Evolutionary conservation across 495 filamentous ascomycete genomes (phyloP).

Genomic region (Talaromyces stipitatus): DNA sequence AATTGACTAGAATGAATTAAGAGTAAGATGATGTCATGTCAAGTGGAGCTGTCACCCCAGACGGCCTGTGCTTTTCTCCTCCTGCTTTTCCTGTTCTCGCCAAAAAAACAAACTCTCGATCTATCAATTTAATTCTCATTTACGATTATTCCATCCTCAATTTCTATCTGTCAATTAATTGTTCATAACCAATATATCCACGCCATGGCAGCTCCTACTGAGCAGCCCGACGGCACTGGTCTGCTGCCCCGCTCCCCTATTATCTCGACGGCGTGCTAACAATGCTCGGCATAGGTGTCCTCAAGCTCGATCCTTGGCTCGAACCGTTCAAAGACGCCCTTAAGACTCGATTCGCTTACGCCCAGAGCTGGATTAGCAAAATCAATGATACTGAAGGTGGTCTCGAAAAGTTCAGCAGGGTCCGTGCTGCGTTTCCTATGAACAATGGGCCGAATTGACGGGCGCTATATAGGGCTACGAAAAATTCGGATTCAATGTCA

Average conservation of each 20-base stretch:
- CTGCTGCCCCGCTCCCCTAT: background rate
- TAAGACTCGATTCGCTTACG: constrained; percentile 66
- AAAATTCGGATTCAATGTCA: constrained; percentile 72
- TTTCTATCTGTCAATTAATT: background rate
- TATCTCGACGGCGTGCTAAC: background rate
- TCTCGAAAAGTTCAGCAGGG: constrained; percentile 84
- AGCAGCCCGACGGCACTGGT: constrained; percentile 10
- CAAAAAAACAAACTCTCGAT: background rate
- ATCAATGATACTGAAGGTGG: constrained; percentile 82
- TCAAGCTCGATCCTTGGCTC: constrained; percentile 85
- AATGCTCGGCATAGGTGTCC: constrained; percentile 65
- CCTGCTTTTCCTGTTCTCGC: background rate
- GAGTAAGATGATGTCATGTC: background rate
- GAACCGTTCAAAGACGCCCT: constrained; percentile 74
- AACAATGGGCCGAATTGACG: background rate
- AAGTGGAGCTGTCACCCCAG: background rate
- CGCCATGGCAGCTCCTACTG: constrained; percentile 3
- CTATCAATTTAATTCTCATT: background rate
- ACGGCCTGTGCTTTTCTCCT: background rate
- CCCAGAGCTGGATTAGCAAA: constrained; percentile 80
- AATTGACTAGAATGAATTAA: too few relatives aligned
- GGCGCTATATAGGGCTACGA: constrained; percentile 63
- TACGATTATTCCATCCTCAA: background rate
- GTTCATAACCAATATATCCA: background rate
- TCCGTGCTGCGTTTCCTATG: constrained; percentile 17